These are phyloP conservation scores for Skeletonema potamos DNA, from an alignment of 108 stramenopile species.

Conservation along the genomic window DNA sequence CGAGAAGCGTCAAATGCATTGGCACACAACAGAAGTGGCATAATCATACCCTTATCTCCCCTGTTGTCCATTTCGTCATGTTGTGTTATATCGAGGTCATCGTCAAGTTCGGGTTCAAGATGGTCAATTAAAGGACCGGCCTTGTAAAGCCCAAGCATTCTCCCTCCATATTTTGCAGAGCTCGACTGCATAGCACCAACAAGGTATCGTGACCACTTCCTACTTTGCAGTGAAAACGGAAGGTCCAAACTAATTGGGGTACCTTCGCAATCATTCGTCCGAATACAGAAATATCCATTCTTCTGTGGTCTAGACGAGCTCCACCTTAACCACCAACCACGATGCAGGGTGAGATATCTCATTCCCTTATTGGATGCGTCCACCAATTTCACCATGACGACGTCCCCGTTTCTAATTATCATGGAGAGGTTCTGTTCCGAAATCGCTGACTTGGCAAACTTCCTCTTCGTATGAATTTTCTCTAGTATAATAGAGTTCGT, in stretches of 20 bases:
- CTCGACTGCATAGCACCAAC: constrained; percentile 74
- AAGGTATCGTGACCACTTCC: constrained; percentile 74
- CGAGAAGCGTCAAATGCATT: constrained; percentile 3
- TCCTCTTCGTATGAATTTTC: constrained; percentile 46
- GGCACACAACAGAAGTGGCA: constrained; percentile 29
- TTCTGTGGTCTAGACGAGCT: constrained; percentile 61
- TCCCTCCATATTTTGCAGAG: constrained; percentile 82
- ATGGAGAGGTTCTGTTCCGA: constrained; percentile 15
- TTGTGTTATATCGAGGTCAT: constrained; percentile 40
- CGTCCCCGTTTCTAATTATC: constrained; percentile 81
- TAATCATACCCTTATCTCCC: constrained; percentile 32
- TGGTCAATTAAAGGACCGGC: constrained; percentile 6
- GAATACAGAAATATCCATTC: constrained; percentile 68
- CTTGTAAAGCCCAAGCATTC: constrained; percentile 78
- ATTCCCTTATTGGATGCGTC: constrained; percentile 41
- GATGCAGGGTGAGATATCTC: constrained; percentile 79
- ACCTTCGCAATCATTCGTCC: constrained; percentile 39
- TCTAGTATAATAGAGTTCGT: constrained; percentile 53
- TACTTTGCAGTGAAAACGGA: constrained; percentile 67
- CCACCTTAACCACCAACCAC: constrained; percentile 94
- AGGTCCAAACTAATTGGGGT: constrained; percentile 61
- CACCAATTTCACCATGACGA: constrained; percentile 70
- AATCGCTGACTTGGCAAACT: not conserved
- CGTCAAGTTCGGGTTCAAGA: constrained; percentile 34
- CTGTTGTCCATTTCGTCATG: constrained; percentile 50